A percentile compares a stretch with the other conserved stretches of the same genome.
phyloP scores from a whole-genome alignment of 169 alveolate species.

The Plasmodium reichenowi region DNA sequence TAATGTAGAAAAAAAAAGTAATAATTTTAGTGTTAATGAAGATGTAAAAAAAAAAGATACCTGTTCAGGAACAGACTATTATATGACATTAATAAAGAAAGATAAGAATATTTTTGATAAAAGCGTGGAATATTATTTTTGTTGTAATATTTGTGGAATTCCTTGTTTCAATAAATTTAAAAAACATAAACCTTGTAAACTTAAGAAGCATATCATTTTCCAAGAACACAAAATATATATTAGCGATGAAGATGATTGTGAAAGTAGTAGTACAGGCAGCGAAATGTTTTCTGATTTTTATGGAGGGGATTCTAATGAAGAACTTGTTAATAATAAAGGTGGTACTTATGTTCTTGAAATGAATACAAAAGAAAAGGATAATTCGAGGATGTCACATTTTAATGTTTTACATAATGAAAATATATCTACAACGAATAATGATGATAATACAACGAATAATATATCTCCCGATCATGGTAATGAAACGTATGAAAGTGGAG shows the following conservation, averaged over 20 bases:
- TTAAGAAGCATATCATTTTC: conserved; percentile 26
- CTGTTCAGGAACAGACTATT: neutral
- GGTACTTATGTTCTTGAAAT: neutral
- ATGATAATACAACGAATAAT: no score
- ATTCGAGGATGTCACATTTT: neutral
- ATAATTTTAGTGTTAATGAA: no score
- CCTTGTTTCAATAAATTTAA: conserved; percentile 16
- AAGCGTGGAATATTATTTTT: conserved; percentile 22
- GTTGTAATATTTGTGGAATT: conserved; percentile 49
- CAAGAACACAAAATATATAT: conserved; percentile 39
- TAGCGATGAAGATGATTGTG: conserved; percentile 47
- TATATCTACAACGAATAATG: neutral
- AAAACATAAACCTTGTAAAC: conserved; percentile 8
- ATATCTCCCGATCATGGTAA: no score
- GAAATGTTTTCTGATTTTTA: conserved; percentile 6
- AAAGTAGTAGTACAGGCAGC: conserved; percentile 31
- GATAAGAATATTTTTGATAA: conserved; percentile 23
- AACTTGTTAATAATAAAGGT: neutral
- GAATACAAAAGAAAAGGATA: neutral
- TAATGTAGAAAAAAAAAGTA: no score
- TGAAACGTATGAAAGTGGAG: neutral
- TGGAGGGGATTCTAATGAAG: neutral
- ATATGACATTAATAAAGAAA: conserved; percentile 10
- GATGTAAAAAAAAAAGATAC: neutral
- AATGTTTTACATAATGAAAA: neutral